Conservation (phyloP, 768 basidiomycete species). For the Mrakia blollopis region DNA sequence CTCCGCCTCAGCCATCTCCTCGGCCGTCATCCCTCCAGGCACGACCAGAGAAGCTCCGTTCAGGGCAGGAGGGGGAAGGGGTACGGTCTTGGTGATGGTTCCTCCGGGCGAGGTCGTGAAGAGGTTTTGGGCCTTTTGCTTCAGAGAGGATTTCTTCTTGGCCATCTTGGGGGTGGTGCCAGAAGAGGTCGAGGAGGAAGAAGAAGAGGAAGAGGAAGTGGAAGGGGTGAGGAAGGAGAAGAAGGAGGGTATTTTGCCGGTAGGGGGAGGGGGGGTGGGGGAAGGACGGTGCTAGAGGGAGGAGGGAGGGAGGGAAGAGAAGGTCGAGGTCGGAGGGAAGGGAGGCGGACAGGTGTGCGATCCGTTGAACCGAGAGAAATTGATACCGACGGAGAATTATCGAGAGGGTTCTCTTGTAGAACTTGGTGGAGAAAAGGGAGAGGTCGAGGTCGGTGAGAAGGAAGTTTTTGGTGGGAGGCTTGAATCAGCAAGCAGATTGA, state of each 20-base stretch:
- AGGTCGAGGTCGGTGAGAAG: too few relatives aligned
- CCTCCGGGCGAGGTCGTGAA: background rate
- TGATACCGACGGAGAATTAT: too few relatives aligned
- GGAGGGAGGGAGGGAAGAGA: too few relatives aligned
- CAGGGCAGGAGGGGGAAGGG: background rate
- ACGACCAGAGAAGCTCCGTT: background rate
- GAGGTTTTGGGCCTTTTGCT: background rate
- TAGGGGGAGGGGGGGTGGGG: background rate
- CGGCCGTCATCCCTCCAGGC: background rate
- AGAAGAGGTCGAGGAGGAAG: background rate
- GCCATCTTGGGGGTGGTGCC: background rate
- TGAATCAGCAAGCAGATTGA: too few relatives aligned
- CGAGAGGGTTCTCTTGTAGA: too few relatives aligned
- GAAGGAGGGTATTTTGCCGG: slow-evolving; percentile 8
- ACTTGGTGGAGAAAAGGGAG: too few relatives aligned
- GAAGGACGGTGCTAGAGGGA: background rate
- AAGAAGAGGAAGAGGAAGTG: background rate
- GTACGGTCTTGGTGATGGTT: background rate
- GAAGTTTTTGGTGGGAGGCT: too few relatives aligned
- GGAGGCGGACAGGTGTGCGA: too few relatives aligned
- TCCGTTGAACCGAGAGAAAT: too few relatives aligned
- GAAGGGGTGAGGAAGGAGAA: background rate
- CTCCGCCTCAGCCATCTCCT: slow-evolving; percentile 22
- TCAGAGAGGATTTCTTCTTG: background rate
- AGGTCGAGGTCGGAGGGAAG: too few relatives aligned